A percentile compares a stretch with the other conserved stretches of the same genome.
phyloP scores from a whole-genome alignment of 1,284 basidiomycete genomes.

The Fomes fomentarius region DNA sequence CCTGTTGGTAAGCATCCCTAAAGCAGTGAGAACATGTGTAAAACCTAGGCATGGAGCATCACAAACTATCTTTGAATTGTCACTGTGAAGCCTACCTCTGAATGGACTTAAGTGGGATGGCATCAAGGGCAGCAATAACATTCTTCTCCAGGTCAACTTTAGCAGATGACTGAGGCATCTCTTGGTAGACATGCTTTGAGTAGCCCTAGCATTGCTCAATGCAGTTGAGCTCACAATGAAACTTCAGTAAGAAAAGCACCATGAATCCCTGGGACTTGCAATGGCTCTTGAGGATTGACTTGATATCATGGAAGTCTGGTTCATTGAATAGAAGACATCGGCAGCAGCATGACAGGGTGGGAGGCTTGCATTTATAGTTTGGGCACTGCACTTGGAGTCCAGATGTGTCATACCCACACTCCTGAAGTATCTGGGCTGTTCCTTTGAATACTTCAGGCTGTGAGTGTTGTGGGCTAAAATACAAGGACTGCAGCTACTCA shows the following conservation, averaged over 20 bases:
- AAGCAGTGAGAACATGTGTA: constrained; percentile 16
- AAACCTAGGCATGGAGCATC: constrained; percentile 10
- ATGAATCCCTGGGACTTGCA: neutral
- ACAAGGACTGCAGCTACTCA: constrained; percentile 35
- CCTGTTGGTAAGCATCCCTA: constrained; percentile 23
- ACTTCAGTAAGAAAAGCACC: constrained; percentile 22
- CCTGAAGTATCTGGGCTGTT: constrained; percentile 36
- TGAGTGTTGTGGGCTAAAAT: constrained; percentile 35
- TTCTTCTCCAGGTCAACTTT: constrained; percentile 20
- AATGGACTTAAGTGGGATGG: constrained; percentile 5
- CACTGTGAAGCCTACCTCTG: neutral
- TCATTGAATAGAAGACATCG: constrained; percentile 29
- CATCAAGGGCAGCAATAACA: constrained; percentile 6
- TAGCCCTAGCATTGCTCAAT: constrained; percentile 29
- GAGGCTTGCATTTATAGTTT: neutral
- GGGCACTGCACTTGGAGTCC: constrained; percentile 5
- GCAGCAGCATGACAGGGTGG: constrained; percentile 35
- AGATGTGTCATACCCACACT: constrained; percentile 7
- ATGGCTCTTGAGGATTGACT: constrained; percentile 4
- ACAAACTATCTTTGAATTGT: neutral
- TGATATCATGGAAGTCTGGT: constrained; percentile 28
- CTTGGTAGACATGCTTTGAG: constrained; percentile 20
- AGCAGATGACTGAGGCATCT: neutral
- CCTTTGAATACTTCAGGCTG: constrained; percentile 38
- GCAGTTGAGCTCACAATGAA: constrained; percentile 26